Percentiles rank a stretch among this genome's conserved stretches.
phyloP scores from a whole-genome alignment of 176 grass and related monocot species.

The Avena atlantica region DNA sequence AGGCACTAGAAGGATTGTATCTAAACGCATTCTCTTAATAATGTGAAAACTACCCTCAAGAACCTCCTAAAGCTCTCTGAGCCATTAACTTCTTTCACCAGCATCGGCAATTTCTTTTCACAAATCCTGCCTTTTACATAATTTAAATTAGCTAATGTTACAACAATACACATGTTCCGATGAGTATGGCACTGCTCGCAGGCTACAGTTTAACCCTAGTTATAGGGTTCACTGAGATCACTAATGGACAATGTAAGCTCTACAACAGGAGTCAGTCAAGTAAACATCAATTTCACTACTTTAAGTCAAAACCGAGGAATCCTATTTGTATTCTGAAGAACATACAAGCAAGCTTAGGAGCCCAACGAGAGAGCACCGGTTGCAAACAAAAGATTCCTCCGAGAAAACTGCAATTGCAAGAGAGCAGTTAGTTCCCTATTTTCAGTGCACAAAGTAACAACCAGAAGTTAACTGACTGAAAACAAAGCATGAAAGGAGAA shows the following conservation, averaged over 20 bases:
- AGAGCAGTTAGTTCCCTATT: slow-evolving; percentile 8
- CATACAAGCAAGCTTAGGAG: slow-evolving; percentile 40
- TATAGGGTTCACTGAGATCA: neutral
- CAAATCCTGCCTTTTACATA: slow-evolving; percentile 15
- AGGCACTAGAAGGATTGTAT: neutral
- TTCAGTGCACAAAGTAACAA: neutral
- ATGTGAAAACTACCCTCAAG: neutral
- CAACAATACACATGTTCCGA: neutral
- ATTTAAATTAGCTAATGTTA: slow-evolving; percentile 36
- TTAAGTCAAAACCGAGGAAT: slow-evolving; percentile 8
- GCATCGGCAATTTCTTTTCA: neutral
- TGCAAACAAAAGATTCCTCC: slow-evolving; percentile 94
- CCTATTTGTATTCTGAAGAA: slow-evolving; percentile 30
- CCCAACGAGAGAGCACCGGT: slow-evolving; percentile 65
- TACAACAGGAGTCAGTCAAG: neutral
- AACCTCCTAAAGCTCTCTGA: neutral
- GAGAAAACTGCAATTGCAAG: slow-evolving; percentile 69
- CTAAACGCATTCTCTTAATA: neutral
- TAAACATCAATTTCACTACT: slow-evolving; percentile 7
- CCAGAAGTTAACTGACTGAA: neutral
- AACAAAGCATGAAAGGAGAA: slow-evolving; percentile 5
- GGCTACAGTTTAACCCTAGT: neutral
- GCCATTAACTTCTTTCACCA: neutral
- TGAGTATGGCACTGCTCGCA: neutral
- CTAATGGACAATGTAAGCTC: neutral